These are phyloP conservation scores for Trichoderma simmonsii DNA, from an alignment of 2,329 filamentous ascomycete species.

Conservation along the genomic window DNA sequence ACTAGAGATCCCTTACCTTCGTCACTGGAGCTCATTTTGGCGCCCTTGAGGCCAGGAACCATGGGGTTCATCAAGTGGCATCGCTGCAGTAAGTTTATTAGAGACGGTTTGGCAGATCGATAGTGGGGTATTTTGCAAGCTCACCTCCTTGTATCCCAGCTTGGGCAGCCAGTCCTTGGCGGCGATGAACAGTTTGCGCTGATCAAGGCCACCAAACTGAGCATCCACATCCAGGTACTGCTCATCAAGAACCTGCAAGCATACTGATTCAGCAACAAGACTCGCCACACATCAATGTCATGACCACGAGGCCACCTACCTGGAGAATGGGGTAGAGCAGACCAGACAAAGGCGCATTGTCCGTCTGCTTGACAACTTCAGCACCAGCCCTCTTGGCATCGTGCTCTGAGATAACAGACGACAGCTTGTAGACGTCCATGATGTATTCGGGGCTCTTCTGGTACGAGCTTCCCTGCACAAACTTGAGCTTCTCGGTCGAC, in stretches of 20 bases:
- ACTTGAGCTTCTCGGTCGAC: constrained; percentile 72
- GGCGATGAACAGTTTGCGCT: constrained; percentile 83
- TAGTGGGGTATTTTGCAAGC: no score
- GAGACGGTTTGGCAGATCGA: no score
- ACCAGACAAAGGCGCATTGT: constrained; percentile 64
- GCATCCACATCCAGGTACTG: constrained; percentile 83
- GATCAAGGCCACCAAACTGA: constrained; percentile 84
- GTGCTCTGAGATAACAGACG: constrained; percentile 67
- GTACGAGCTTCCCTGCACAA: constrained; percentile 82
- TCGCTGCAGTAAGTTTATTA: constrained; percentile 27
- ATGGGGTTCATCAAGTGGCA: constrained; percentile 61
- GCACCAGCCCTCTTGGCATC: constrained; percentile 87
- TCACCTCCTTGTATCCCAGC: constrained; percentile 74
- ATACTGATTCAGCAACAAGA: background rate
- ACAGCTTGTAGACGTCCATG: constrained; percentile 84
- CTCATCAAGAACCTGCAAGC: constrained; percentile 68
- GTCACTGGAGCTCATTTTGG: constrained; percentile 82
- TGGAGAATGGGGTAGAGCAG: constrained; percentile 59
- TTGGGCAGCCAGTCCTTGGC: constrained; percentile 83
- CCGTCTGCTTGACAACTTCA: constrained; percentile 90
- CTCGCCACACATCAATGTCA: background rate
- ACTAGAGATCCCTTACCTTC: constrained; percentile 43
- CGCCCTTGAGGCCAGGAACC: constrained; percentile 79
- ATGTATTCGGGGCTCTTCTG: constrained; percentile 71
- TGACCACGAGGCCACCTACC: constrained; percentile 18